Evolutionary conservation across 2,329 filamentous ascomycete species (phyloP).

Genomic region (Monascus ruber): DNA sequence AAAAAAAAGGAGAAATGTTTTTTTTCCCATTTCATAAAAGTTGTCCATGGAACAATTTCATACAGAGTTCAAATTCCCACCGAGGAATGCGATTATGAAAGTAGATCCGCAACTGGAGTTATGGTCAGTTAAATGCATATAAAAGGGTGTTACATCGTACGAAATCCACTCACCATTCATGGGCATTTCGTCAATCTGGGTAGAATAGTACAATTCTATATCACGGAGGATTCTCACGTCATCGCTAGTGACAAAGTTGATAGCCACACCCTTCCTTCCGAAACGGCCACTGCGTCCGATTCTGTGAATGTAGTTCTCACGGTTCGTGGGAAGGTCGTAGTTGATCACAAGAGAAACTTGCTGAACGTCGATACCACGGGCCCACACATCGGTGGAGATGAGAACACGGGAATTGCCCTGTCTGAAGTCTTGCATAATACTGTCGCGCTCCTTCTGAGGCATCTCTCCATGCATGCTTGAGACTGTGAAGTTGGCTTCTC

Average conservation of each 20-base stretch:
- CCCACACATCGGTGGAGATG: conserved; percentile 97
- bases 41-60: not conserved
- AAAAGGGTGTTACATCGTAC: not conserved
- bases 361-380: conserved; percentile 96
- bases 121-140: conserved; percentile 5
- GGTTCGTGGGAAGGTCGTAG: conserved; percentile 94
- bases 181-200: conserved; percentile 96
- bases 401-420: conserved; percentile 92
- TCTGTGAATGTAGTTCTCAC: conserved; percentile 99
- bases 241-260: conserved; percentile 98
- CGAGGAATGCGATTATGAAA: conserved; percentile 16
- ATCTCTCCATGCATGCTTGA: conserved; percentile 99
- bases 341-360: conserved; percentile 98
- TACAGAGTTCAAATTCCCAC: not conserved
- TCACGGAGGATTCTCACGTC: conserved; percentile 95
- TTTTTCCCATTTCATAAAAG: not conserved
- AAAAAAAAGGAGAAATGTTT: too few species aligned
- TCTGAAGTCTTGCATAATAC: conserved; percentile 98
- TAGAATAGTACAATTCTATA: conserved; percentile 94
- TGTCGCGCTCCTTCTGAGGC: conserved; percentile 95
- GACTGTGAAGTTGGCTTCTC: conserved; percentile 96
- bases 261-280: conserved; percentile 94
- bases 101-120: conserved; percentile 22
- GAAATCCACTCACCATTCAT: conserved; percentile 71
- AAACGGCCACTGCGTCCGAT: conserved; percentile 94